Evolutionary conservation across 2,329 filamentous ascomycete species (phyloP), one percentile per base, ranked within the genome.

Genomic region (Fusarium albosuccineum): DNA sequence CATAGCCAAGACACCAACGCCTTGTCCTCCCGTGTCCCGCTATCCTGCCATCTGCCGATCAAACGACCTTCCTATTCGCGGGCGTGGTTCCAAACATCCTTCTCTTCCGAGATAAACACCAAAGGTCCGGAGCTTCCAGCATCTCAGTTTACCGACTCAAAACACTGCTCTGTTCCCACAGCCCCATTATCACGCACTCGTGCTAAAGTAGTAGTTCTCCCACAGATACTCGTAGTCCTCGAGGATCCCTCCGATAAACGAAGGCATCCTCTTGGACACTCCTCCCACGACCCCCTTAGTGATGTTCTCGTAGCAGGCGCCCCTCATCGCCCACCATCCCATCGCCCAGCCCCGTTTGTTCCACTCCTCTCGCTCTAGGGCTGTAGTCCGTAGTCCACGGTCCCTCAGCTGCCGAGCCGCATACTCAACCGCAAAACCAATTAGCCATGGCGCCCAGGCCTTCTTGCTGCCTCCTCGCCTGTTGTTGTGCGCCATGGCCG

Each of bases 181-280:
- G 34, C 46, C 37, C 41, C 34, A 39, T 17, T 30, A 42, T 67
- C 59, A 64, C 72, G 77, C 76, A 57, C 84, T 87, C 36, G 87
- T 88, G 77, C 86, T 88, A 79, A 98, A 99, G 80, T 98, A 97
- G 79, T 97, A 98, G 73, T 97, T 94, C 80, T 97, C 94, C 96
- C 96, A 99, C 33, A 99, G 84, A 77, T 97, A 98, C 79, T 97
- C 93, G 77, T 99, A 99, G 78, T 99, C 96, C 76, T 97, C 94
- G 66, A 98, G 80, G 45, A 99, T 91, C 59, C 92, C 93, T 9
- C 90, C 92, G 26, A 97, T 84, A 76, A 99, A 87, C 68, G 92
- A 89, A 46, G 97, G 87, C 78, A 97, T 84, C 53, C 92, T 89
- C 74, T 90, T 91, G 69, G 89, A 90, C 68, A 97, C 86, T 73